Evolutionary conservation across 2,329 filamentous ascomycete genomes (phyloP).

Genomic region (Fusarium abutilonis): DNA sequence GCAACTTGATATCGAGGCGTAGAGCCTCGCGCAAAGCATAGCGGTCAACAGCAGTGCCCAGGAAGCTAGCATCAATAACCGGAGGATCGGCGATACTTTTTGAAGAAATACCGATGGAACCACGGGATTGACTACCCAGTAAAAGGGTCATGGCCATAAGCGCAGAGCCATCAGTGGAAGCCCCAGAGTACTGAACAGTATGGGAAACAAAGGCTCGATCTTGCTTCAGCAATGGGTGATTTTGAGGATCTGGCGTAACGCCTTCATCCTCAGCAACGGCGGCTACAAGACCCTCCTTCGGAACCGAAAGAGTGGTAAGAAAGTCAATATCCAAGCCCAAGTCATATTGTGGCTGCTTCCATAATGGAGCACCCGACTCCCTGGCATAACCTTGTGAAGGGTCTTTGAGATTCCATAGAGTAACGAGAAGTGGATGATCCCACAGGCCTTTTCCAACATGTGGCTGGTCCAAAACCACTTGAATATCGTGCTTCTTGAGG

Average conservation of each 20-base stretch:
- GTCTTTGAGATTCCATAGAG: no score
- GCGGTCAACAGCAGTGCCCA: not conserved
- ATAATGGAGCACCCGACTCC: not conserved
- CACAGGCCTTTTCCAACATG: no score
- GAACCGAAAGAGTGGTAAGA: not conserved
- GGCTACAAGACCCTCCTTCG: not conserved
- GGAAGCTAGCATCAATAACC: not conserved
- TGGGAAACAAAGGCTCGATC: not conserved
- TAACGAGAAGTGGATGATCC: no score
- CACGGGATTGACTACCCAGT: not conserved
- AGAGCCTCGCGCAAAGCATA: not conserved
- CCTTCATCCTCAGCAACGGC: not conserved
- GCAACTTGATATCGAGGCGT: not conserved
- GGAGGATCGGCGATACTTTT: no score
- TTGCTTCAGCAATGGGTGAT: not conserved
- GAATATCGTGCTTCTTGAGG: constrained; percentile 15
- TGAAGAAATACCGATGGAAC: not conserved
- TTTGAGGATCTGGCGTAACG: not conserved
- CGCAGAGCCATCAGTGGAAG: not conserved
- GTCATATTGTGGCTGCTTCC: not conserved
- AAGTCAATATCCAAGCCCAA: not conserved
- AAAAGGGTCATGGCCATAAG: not conserved
- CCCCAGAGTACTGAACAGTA: not conserved
- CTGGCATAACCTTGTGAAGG: not conserved
- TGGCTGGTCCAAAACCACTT: no score